Percentiles rank a stretch among this genome's conserved stretches.
Evolutionary conservation across 1,139 yeast genomes (phyloP).

Genomic region (Taphrina flavorubra): DNA sequence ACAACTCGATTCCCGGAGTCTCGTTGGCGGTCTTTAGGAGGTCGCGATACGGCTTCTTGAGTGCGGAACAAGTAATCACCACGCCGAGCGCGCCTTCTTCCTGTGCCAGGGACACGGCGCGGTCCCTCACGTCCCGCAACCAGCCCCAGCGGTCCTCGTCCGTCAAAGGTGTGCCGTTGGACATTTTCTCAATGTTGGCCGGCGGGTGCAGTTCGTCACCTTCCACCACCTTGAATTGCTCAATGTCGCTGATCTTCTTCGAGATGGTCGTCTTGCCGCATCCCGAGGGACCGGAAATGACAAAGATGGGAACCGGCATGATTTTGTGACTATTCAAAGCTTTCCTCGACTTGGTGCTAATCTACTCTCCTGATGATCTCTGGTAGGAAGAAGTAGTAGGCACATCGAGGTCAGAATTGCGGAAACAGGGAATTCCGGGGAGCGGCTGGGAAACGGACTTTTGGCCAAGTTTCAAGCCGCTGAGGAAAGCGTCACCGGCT

Average conservation of each 20-base stretch:
- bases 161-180: slow-evolving; percentile 73
- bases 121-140: slow-evolving; percentile 56
- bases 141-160: slow-evolving; percentile 95
- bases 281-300: slow-evolving; percentile 78
- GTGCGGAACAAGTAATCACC: slow-evolving; percentile 82
- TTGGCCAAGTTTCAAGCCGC: too few species aligned
- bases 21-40: slow-evolving; percentile 54
- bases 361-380: too few species aligned
- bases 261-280: slow-evolving; percentile 89
- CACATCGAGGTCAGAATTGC: too few species aligned
- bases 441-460: too few species aligned
- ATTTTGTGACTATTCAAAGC: too few species aligned
- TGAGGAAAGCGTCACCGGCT: too few species aligned
- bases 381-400: too few species aligned
- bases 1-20: slow-evolving; percentile 54
- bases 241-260: slow-evolving; percentile 56
- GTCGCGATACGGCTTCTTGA: slow-evolving; percentile 75
- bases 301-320: slow-evolving; percentile 26
- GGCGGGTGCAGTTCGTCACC: slow-evolving; percentile 64
- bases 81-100: slow-evolving; percentile 44
- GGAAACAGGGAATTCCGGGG: too few species aligned
- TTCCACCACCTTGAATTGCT: slow-evolving; percentile 68
- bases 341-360: too few species aligned
- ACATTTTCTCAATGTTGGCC: slow-evolving; percentile 78
- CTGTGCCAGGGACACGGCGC: slow-evolving; percentile 50